These are phyloP conservation scores for Apophysomyces trapeziformis DNA, from an alignment of 371 early-diverging fungal species.

Conservation along the genomic window DNA sequence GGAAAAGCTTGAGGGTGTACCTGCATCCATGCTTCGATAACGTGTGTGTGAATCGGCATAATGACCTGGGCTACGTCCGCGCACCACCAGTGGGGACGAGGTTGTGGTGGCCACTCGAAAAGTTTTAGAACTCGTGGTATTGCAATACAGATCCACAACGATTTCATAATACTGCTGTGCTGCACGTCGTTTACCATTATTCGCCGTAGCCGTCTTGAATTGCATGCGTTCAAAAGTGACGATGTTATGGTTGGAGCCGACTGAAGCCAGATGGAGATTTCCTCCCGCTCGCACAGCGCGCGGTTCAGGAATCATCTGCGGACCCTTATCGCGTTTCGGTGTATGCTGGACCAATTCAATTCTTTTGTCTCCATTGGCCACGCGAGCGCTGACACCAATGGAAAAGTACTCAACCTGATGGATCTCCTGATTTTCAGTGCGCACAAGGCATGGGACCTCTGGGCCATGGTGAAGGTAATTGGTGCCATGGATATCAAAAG, in stretches of 20 bases:
- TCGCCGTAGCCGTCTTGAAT: constrained; percentile 91
- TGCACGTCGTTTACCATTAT: constrained; percentile 81
- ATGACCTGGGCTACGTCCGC: constrained; percentile 89
- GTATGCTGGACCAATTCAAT: constrained; percentile 89
- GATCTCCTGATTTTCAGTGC: constrained; percentile 39
- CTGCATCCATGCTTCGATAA: constrained; percentile 30
- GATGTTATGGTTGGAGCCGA: constrained; percentile 45
- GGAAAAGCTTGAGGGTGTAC: constrained; percentile 8
- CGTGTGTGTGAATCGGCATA: constrained; percentile 64
- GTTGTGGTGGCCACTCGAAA: constrained; percentile 62
- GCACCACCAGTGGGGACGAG: constrained; percentile 80
- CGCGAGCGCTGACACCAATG: constrained; percentile 69
- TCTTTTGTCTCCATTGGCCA: constrained; percentile 58
- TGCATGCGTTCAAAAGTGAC: constrained; percentile 88
- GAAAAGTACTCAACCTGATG: constrained; percentile 57
- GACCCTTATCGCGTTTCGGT: constrained; percentile 89
- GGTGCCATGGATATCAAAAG: constrained; percentile 61
- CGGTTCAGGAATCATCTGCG: constrained; percentile 72
- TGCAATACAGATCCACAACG: constrained; percentile 65
- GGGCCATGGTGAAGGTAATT: constrained; percentile 41
- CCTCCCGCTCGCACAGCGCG: constrained; percentile 60
- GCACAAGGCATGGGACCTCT: constrained; percentile 60
- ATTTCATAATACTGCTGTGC: constrained; percentile 87
- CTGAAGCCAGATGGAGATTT: constrained; percentile 38
- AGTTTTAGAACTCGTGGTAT: constrained; percentile 44